Base-by-base conservation (phyloP, 148 eudicot genomes). In the Vaccinium corymbosum region DNA sequence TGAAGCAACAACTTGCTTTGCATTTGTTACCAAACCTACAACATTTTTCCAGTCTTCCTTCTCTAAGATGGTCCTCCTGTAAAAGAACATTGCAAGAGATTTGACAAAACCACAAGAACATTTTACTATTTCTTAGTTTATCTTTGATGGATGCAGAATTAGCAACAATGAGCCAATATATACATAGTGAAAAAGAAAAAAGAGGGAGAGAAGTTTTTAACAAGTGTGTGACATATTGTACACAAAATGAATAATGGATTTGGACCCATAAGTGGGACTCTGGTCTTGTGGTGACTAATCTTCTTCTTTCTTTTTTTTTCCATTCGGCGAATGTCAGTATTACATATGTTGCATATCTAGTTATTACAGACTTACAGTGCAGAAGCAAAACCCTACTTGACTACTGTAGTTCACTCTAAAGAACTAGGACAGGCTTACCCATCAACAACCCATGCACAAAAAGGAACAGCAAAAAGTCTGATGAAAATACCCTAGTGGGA, bases 31-130 rank as follows among this genome's bases (percentile, higher is more conserved):
- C 81, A 94, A 88, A 59, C 92, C 99, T 62, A 91, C 80, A 12
- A 93, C 88, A 82, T 87, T 93, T 91, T 80, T 91, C 97, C 94
- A 91, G 83, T 96, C 99, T 89, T 93, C 98, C 84, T 90, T 94
- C 86, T 93, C 90, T 76, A 94, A 84, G 61, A 89, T 90, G 78
- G 83, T 90, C 80, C 38, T 93, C 98, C 99, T 96, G 86, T 56
- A 35, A 50, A 51, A 84, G 61, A 83, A 0, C 35, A 78, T 48
- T 72, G 49, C 15, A 55, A 71, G 76, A 50, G 6, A 66, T 55
- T 55, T 12, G 57, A 75, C 38, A 83, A 83, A 55, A 59, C 73
- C 48, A 59, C 57, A 27, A 19, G 56, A 72, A 50, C 49, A 80
- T 17, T 0, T 80, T 59, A 19, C 1, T 56, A 7, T 20, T 38